Percentiles rank a stretch among this genome's conserved stretches.
Evolutionary conservation across 768 basidiomycete species (phyloP).

Genomic region (Agrocybe praecox): DNA sequence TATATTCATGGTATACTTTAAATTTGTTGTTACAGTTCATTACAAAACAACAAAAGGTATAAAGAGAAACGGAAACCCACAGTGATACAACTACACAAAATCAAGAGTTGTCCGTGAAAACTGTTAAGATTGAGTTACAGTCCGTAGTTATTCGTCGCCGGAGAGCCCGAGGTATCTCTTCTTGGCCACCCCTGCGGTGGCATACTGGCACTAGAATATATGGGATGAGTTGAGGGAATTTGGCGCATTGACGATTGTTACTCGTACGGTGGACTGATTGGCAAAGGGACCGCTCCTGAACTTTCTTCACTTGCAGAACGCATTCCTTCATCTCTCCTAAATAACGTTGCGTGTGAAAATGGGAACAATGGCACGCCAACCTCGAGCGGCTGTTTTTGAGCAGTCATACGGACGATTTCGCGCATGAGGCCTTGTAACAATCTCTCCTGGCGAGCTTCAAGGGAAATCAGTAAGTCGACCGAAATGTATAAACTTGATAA

Average conservation of each 20-base stretch:
- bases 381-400: slow-evolving; percentile 77
- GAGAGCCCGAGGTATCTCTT: slow-evolving; percentile 26
- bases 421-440: slow-evolving; percentile 82
- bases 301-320: slow-evolving; percentile 30
- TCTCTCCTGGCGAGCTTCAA: slow-evolving; percentile 77
- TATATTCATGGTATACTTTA: neutral
- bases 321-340: slow-evolving; percentile 49
- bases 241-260: slow-evolving; percentile 26
- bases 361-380: slow-evolving; percentile 82
- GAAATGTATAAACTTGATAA: slow-evolving; percentile 8
- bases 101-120: neutral
- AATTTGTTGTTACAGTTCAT: neutral
- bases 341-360: slow-evolving; percentile 71
- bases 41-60: neutral
- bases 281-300: slow-evolving; percentile 34
- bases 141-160: slow-evolving; percentile 16
- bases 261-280: slow-evolving; percentile 37
- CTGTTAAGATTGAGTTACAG: slow-evolving; percentile 5
- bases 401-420: slow-evolving; percentile 83
- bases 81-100: neutral
- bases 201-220: slow-evolving; percentile 16
- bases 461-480: neutral
- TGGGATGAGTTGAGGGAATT: slow-evolving; percentile 12
- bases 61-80: neutral
- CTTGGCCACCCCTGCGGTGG: slow-evolving; percentile 23